Evolutionary conservation across 2,329 filamentous ascomycete genomes (phyloP).

Genomic region (Cladosporium sphaerospermum): DNA sequence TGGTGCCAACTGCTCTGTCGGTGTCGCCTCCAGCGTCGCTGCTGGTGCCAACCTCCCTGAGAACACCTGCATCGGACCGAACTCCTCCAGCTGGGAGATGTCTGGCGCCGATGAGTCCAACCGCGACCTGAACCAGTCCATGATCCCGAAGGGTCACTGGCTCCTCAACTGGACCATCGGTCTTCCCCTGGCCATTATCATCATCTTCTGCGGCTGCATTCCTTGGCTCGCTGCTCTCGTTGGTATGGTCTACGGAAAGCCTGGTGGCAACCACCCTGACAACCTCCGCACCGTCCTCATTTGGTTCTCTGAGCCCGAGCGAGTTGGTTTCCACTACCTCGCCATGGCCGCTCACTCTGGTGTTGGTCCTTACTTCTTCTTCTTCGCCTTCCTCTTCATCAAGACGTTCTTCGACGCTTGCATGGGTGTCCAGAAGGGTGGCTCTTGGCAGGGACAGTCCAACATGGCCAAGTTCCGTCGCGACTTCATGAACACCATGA

Average conservation of each 20-base stretch:
- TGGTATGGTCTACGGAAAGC: conserved; percentile 40
- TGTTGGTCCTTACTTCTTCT: conserved; percentile 42
- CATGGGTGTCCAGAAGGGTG: conserved; percentile 29
- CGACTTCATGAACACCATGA: conserved; percentile 39
- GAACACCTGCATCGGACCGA: conserved; percentile 49
- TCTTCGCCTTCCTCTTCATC: conserved; percentile 38
- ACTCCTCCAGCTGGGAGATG: conserved; percentile 53
- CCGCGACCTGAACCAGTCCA: conserved; percentile 38
- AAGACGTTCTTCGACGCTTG: conserved; percentile 37
- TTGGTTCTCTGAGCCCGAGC: conserved; percentile 45
- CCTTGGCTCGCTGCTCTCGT: conserved; percentile 39
- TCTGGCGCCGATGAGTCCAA: conserved; percentile 42
- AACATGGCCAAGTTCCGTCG: conserved; percentile 41
- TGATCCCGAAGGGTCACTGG: conserved; percentile 42
- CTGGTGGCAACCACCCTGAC: conserved; percentile 25
- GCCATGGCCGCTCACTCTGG: conserved; percentile 38
- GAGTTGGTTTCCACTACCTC: conserved; percentile 47
- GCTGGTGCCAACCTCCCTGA: conserved; percentile 45
- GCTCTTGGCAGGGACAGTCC: conserved; percentile 28
- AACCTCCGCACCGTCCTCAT: conserved; percentile 39
- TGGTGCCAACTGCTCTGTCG: conserved; percentile 44
- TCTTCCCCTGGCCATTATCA: conserved; percentile 36
- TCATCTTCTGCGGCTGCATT: conserved; percentile 39
- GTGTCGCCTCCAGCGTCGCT: conserved; percentile 45
- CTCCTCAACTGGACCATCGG: conserved; percentile 38